These are phyloP conservation scores for Globisporangium yorkense DNA, from an alignment of 352 stramenopile genomes.

Conservation along the genomic window DNA sequence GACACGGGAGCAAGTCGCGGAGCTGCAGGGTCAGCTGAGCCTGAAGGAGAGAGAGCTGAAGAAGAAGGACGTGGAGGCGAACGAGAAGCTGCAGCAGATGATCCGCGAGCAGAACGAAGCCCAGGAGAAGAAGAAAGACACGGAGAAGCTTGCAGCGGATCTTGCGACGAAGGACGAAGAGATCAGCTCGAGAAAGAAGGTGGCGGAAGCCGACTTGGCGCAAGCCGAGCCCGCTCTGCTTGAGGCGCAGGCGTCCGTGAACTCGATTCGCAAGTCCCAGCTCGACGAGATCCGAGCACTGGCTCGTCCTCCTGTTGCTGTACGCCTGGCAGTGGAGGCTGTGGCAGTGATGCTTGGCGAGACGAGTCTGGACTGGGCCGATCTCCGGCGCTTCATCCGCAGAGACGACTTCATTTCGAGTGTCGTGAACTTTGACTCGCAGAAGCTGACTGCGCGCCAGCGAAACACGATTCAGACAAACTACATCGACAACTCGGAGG, in stretches of 20 bases:
- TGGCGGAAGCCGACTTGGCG: constrained; percentile 95
- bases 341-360: constrained; percentile 98
- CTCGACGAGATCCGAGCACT: constrained; percentile 98
- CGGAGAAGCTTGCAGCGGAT: constrained; percentile 93
- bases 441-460: constrained; percentile 93
- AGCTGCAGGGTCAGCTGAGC: constrained; percentile 87
- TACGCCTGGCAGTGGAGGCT: constrained; percentile 96
- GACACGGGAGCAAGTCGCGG: constrained; percentile 96
- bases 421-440: constrained; percentile 98
- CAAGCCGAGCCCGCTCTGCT: constrained; percentile 97
- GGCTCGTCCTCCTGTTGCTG: constrained; percentile 91
- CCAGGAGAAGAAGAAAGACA: constrained; percentile 95
- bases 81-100: constrained; percentile 99
- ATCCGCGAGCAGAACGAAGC: constrained; percentile 98
- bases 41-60: constrained; percentile 94
- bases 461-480: constrained; percentile 94
- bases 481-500: constrained; percentile 91
- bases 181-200: constrained; percentile 93
- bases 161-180: constrained; percentile 94
- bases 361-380: constrained; percentile 94
- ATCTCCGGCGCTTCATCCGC: constrained; percentile 96
- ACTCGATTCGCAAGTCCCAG: constrained; percentile 98
- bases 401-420: constrained; percentile 98
- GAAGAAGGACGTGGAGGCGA: constrained; percentile 96
- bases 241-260: constrained; percentile 94